Evolutionary conservation across 2,329 filamentous ascomycete genomes (phyloP).

Genomic region (Pseudogymnoascus sp.): DNA sequence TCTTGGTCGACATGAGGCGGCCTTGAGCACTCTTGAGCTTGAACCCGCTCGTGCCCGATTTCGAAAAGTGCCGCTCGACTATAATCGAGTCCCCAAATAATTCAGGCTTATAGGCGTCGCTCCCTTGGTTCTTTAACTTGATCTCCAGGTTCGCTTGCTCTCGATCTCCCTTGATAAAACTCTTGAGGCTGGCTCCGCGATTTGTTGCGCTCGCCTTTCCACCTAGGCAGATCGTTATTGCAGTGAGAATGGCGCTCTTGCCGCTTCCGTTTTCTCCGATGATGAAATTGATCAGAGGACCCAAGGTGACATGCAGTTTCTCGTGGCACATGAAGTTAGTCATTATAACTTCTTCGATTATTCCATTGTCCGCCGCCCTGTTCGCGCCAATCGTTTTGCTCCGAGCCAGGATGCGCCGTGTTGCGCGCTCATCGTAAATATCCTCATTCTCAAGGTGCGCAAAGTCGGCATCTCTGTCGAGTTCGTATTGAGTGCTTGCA

Average conservation of each 20-base stretch:
- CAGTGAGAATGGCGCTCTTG: constrained; percentile 91
- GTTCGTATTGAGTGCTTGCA: constrained; percentile 51
- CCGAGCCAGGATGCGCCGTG: constrained; percentile 47
- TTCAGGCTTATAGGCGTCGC: constrained; percentile 74
- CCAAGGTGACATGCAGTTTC: constrained; percentile 72
- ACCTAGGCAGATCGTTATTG: constrained; percentile 87
- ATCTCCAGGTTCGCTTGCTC: constrained; percentile 71
- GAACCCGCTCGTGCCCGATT: constrained; percentile 67
- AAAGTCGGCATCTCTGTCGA: constrained; percentile 50
- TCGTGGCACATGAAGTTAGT: constrained; percentile 96
- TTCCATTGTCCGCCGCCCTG: constrained; percentile 68
- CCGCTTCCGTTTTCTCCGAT: constrained; percentile 96
- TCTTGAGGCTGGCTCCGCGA: constrained; percentile 79
- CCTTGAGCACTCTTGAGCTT: constrained; percentile 70
- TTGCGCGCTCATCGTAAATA: constrained; percentile 53
- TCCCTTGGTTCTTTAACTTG: constrained; percentile 82
- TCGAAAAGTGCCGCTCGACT: constrained; percentile 83
- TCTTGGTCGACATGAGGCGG: constrained; percentile 70
- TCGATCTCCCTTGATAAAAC: constrained; percentile 80
- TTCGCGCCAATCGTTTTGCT: constrained; percentile 53
- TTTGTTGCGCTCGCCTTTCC: constrained; percentile 91
- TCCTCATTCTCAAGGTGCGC: constrained; percentile 48
- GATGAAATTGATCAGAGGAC: constrained; percentile 94
- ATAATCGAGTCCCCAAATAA: constrained; percentile 77
- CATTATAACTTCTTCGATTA: constrained; percentile 80